Evolutionary conservation across 148 eudicot genomes (phyloP).

Genomic region (Rhododendron henanense): DNA sequence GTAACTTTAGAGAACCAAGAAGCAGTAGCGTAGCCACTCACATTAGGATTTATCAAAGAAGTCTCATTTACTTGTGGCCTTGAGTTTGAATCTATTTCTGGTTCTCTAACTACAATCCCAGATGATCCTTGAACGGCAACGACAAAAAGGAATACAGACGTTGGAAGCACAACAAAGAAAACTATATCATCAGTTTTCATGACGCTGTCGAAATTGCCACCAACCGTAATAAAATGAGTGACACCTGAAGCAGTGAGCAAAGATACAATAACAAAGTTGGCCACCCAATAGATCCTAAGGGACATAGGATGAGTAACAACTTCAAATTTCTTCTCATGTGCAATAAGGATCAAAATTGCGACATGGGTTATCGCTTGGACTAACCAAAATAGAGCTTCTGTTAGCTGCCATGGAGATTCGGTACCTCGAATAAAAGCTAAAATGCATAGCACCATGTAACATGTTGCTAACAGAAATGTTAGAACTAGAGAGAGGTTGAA

Average conservation of each 20-base stretch:
- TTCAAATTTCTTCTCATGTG: conserved; percentile 42
- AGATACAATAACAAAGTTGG: conserved; percentile 29
- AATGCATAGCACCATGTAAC: conserved; percentile 30
- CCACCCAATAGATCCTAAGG: conserved; percentile 51
- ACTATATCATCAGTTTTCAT: conserved; percentile 18
- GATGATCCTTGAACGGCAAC: conserved; percentile 17
- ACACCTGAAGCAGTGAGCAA: conserved; percentile 20
- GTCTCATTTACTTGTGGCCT: not conserved
- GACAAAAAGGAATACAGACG: conserved; percentile 5
- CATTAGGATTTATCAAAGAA: not conserved
- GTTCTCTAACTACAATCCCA: conserved; percentile 13
- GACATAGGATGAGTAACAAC: conserved; percentile 43
- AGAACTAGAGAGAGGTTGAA: conserved; percentile 35
- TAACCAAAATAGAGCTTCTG: conserved; percentile 35
- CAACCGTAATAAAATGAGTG: conserved; percentile 4
- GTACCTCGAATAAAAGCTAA: conserved; percentile 24
- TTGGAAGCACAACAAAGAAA: conserved; percentile 13
- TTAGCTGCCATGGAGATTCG: conserved; percentile 30
- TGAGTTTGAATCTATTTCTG: not conserved
- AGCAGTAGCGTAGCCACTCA: conserved; percentile 19
- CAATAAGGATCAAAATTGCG: conserved; percentile 35
- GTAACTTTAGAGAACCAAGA: conserved; percentile 22
- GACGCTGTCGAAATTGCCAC: not conserved
- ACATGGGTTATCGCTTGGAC: conserved; percentile 43
- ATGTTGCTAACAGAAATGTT: conserved; percentile 26